Percentiles rank a stretch among this genome's conserved stretches.
Conservation (phyloP, 1,284 basidiomycete genomes). For the Singerocomus inundabilis region DNA sequence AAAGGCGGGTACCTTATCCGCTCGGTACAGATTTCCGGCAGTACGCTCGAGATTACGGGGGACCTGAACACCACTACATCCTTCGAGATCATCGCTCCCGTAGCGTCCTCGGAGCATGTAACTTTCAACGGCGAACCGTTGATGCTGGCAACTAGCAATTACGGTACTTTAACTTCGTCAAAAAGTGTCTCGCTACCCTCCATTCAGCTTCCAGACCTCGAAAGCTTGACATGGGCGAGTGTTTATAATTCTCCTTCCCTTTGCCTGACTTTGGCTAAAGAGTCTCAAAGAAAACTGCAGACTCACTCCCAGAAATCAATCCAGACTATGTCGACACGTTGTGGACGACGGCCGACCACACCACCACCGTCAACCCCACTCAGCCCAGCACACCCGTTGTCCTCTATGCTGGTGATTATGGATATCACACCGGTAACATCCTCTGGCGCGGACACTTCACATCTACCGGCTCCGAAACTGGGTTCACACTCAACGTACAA, state of each 20-base stretch:
- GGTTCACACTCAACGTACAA: conserved; percentile 40
- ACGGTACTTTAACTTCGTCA: conserved; percentile 35
- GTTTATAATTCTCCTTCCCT: background rate
- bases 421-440: conserved; percentile 55
- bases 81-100: conserved; percentile 46
- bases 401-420: conserved; percentile 53
- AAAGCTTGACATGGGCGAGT: conserved; percentile 20
- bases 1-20: conserved; percentile 50
- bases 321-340: conserved; percentile 34
- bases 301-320: conserved; percentile 28
- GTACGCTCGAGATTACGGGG: conserved; percentile 40
- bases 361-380: conserved; percentile 39
- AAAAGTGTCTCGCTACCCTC: conserved; percentile 16
- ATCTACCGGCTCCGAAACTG: conserved; percentile 41
- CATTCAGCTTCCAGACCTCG: conserved; percentile 21
- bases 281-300: conserved; percentile 20
- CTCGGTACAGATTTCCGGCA: conserved; percentile 35
- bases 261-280: conserved; percentile 5
- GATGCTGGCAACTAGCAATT: conserved; percentile 34
- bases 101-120: conserved; percentile 34
- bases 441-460: conserved; percentile 52
- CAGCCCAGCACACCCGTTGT: conserved; percentile 37
- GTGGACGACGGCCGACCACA: conserved; percentile 42
- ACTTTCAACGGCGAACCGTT: conserved; percentile 42
- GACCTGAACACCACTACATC: conserved; percentile 43